A percentile compares a stretch with the other conserved stretches of the same genome.
These are phyloP conservation scores for Phaeoacremonium minimum DNA, from an alignment of 2,329 filamentous ascomycete species.

Conservation along the genomic window DNA sequence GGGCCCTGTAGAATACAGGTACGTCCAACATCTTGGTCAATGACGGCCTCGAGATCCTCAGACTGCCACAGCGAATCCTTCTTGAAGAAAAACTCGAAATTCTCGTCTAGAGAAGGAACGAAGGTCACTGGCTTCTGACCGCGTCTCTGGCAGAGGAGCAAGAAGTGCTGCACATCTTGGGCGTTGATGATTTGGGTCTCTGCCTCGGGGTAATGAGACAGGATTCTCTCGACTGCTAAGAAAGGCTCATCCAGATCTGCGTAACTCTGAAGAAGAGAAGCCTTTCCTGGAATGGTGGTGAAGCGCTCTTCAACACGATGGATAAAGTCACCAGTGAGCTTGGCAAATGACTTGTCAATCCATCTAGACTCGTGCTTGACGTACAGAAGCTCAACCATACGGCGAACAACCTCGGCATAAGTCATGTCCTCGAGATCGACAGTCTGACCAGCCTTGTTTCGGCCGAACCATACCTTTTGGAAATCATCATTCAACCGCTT, in stretches of 20 bases:
- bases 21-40: conserved; percentile 90
- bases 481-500: conserved; percentile 94
- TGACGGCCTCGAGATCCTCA: conserved; percentile 92
- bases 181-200: conserved; percentile 93
- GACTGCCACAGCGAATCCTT: conserved; percentile 99
- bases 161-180: conserved; percentile 95
- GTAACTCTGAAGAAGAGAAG: conserved; percentile 86
- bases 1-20: conserved; percentile 96
- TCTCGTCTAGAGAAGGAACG: conserved; percentile 90
- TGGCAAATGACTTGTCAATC: conserved; percentile 82
- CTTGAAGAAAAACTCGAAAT: conserved; percentile 99
- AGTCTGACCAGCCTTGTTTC: conserved; percentile 73
- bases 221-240: conserved; percentile 69
- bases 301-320: conserved; percentile 96
- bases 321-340: conserved; percentile 90
- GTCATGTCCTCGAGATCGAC: conserved; percentile 96
- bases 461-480: conserved; percentile 95
- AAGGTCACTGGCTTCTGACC: conserved; percentile 97
- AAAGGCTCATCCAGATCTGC: conserved; percentile 83
- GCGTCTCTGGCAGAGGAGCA: conserved; percentile 85
- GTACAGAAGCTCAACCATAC: conserved; percentile 86
- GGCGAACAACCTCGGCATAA: conserved; percentile 79
- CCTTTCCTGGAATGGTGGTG: conserved; percentile 64
- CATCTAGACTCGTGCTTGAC: conserved; percentile 86
- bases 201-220: conserved; percentile 80